Conservation (phyloP, 1,284 basidiomycete genomes). For the Irpex sp. region DNA sequence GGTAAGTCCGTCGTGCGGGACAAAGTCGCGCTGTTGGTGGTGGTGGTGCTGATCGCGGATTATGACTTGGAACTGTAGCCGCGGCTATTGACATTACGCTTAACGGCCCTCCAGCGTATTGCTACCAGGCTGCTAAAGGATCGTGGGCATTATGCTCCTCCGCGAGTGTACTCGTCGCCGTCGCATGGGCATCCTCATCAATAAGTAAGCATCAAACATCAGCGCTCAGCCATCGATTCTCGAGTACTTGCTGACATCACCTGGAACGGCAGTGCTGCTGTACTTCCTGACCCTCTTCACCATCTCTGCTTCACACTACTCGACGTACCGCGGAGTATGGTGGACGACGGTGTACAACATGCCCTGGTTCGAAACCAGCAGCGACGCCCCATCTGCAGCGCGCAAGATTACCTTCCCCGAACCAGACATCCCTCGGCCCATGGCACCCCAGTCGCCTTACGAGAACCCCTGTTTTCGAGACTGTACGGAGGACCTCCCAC, state of each 20-base stretch:
- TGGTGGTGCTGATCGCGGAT: not conserved
- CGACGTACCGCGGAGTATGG: slow-evolving; percentile 46
- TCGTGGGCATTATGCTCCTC: slow-evolving; percentile 51
- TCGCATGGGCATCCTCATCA: slow-evolving; percentile 49
- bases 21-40: not conserved
- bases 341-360: slow-evolving; percentile 42
- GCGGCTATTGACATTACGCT: slow-evolving; percentile 44
- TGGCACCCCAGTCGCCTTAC: slow-evolving; percentile 1
- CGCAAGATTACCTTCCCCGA: not conserved
- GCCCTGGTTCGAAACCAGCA: slow-evolving; percentile 46
- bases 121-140: slow-evolving; percentile 26
- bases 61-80: slow-evolving; percentile 25
- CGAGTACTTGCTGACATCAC: slow-evolving; percentile 8
- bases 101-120: slow-evolving; percentile 34
- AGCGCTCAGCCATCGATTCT: not conserved
- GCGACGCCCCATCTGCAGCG: not conserved
- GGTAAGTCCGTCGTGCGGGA: slow-evolving; percentile 30
- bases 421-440: slow-evolving; percentile 1
- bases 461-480: slow-evolving; percentile 16
- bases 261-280: slow-evolving; percentile 36
- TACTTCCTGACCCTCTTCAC: slow-evolving; percentile 54
- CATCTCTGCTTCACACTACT: slow-evolving; percentile 39
- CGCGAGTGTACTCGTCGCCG: slow-evolving; percentile 44
- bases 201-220: slow-evolving; percentile 37
- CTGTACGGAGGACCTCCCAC: slow-evolving; percentile 12